Base-by-base conservation (phyloP, 2,329 filamentous ascomycete species). In the Hymenoscyphus salicellus region DNA sequence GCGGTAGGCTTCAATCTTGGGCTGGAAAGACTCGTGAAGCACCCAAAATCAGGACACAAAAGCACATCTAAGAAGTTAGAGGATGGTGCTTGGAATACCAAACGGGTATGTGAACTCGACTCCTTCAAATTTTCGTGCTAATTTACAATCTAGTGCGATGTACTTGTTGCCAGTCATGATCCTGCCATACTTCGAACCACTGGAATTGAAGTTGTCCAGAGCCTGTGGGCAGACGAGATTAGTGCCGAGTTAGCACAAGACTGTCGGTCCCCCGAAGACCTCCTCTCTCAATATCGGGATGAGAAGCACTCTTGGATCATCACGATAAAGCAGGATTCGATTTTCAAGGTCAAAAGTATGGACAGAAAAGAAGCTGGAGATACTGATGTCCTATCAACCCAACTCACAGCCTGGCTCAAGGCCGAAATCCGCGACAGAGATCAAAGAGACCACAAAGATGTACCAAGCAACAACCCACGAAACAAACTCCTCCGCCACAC, bases 1-100 rank as follows among this genome's bases (percentile, higher is more conserved):
- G 94, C 92, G 5, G 95, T 98, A 11, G 95, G 96, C 0, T 94
- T 98, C 74, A 96, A 93, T 73, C 80, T 98, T 49, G 91, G 91
- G 28, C 96, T 93, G 87, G 93, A 97, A 72, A 87, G 89, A 64
- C 86, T 91, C 74, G 80, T 84, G 2, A 66, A 72, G 61, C 63
- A 74, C 26, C 86, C 86, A 63, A 77, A 78, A 70, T 70, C 79
- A 43, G 79, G 79, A 1, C 79, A 81, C 2, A 86, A 84, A 67
- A 78, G 81, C 0, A 91, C 89, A n/a, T 93, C 91, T 76, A 91
- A 89, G 71, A 74, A 81, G 7, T 86, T 90, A 64, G 86, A 89
- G 41, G 89, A 92, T 49, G 78, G 82, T 5, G 80, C 87, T 20
- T 90, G 90, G 77, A 83, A 81, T 33, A 82, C 82, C 10, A 86